phyloP scores from a whole-genome alignment of 2,329 filamentous ascomycete species.

The Fusarium verticillioides region DNA sequence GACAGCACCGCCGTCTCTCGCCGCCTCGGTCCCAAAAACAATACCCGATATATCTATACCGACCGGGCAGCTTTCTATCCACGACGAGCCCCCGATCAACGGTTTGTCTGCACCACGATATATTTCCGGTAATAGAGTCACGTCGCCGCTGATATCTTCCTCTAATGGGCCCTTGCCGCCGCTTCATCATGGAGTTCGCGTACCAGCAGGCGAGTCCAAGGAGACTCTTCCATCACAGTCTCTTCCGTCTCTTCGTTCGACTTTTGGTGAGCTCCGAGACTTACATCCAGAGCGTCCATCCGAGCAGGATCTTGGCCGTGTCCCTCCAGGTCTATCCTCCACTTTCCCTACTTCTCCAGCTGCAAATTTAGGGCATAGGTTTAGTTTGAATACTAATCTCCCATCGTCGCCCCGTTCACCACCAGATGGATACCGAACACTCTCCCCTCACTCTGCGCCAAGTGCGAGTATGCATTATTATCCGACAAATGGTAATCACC shows the following conservation, averaged over 20 bases:
- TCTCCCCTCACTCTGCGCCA: slow-evolving; percentile 60
- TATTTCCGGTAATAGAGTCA: slow-evolving; percentile 17
- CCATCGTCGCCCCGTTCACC: slow-evolving; percentile 62
- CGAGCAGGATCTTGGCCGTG: slow-evolving; percentile 47
- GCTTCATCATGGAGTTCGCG: slow-evolving; percentile 52
- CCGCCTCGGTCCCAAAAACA: slow-evolving; percentile 32
- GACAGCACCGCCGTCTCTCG: slow-evolving; percentile 11
- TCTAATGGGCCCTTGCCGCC: slow-evolving; percentile 50
- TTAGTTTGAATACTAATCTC: slow-evolving; percentile 46
- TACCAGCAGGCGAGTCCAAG: slow-evolving; percentile 49
- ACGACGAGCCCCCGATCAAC: slow-evolving; percentile 45
- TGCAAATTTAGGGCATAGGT: slow-evolving; percentile 44
- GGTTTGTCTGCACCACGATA: slow-evolving; percentile 15
- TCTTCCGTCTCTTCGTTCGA: slow-evolving; percentile 54
- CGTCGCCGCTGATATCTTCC: slow-evolving; percentile 40
- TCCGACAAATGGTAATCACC: slow-evolving; percentile 46
- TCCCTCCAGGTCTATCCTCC: slow-evolving; percentile 38
- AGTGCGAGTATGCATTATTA: slow-evolving; percentile 54
- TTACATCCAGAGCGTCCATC: slow-evolving; percentile 47
- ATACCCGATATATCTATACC: slow-evolving; percentile 46
- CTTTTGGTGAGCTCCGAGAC: slow-evolving; percentile 50
- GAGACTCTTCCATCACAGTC: slow-evolving; percentile 52
- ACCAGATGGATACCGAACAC: slow-evolving; percentile 57
- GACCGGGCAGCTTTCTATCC: slow-evolving; percentile 49
- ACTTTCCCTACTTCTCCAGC: slow-evolving; percentile 50